phyloP scores from a whole-genome alignment of 805 yeast genomes.

The Myxozyma sirexii region DNA sequence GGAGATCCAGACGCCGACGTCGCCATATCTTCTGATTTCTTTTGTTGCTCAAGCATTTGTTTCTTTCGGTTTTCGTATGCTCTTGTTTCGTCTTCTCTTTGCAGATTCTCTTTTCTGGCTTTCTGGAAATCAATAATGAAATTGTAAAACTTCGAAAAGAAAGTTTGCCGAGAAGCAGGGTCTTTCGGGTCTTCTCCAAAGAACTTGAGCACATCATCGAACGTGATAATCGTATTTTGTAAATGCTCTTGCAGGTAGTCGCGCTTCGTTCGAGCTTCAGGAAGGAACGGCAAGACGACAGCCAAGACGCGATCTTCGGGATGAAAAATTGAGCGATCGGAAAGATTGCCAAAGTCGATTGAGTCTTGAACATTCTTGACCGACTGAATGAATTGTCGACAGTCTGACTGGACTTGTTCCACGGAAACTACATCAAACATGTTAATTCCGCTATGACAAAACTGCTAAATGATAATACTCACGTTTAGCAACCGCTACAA shows the following conservation, averaged over 20 bases:
- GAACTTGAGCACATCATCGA: slow-evolving; percentile 70
- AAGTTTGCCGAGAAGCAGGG: slow-evolving; percentile 62
- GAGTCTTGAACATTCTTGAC: slow-evolving; percentile 74
- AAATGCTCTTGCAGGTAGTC: slow-evolving; percentile 66
- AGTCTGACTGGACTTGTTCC: slow-evolving; percentile 78
- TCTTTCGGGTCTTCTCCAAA: slow-evolving; percentile 91
- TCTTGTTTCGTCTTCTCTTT: slow-evolving; percentile 78
- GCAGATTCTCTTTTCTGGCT: slow-evolving; percentile 77
- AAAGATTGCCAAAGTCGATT: slow-evolving; percentile 78
- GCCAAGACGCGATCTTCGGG: slow-evolving; percentile 75
- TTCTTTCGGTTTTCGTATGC: slow-evolving; percentile 73
- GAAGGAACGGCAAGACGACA: slow-evolving; percentile 65
- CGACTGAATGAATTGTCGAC: slow-evolving; percentile 60
- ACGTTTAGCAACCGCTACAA: slow-evolving; percentile 61
- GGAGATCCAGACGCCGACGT: slow-evolving; percentile 22
- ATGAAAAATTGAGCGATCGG: slow-evolving; percentile 76
- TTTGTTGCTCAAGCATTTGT: slow-evolving; percentile 57
- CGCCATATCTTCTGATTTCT: slow-evolving; percentile 38
- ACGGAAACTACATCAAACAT: slow-evolving; percentile 52
- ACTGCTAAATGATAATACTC: neutral
- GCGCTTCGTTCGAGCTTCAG: slow-evolving; percentile 73
- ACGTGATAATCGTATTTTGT: slow-evolving; percentile 62
- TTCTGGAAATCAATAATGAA: slow-evolving; percentile 78
- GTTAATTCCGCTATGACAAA: neutral
- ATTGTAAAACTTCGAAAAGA: slow-evolving; percentile 77